phyloP scores from a whole-genome alignment of 2,329 filamentous ascomycete species.

The Metarhizium rileyi region DNA sequence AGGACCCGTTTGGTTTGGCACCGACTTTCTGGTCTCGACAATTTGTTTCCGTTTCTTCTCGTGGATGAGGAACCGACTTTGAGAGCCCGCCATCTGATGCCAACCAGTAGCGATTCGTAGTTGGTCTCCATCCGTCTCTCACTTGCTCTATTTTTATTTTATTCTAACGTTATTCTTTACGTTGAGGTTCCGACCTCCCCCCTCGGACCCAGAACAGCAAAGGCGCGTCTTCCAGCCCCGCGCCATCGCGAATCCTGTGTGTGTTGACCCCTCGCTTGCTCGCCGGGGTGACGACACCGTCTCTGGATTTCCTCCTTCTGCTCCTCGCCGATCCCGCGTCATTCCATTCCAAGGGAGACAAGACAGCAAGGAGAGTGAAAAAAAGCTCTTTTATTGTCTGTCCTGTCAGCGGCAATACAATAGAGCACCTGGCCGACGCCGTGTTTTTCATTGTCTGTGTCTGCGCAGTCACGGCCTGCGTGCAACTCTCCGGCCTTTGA shows the following conservation, averaged over 20 bases:
- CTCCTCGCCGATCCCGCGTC: slow-evolving; percentile 2
- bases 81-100: neutral
- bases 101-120: neutral
- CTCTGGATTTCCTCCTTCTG: neutral
- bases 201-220: neutral
- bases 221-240: slow-evolving; percentile 5
- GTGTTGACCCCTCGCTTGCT: slow-evolving; percentile 7
- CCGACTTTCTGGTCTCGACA: neutral
- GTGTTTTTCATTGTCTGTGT: neutral
- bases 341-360: slow-evolving; percentile 1
- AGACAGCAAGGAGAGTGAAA: slow-evolving; percentile 1
- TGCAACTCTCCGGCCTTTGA: neutral
- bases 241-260: slow-evolving; percentile 2
- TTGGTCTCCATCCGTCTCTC: neutral
- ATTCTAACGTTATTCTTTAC: neutral
- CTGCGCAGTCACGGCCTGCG: neutral
- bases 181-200: too few relatives aligned
- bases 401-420: neutral
- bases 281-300: slow-evolving; percentile 1
- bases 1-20: too few relatives aligned
- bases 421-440: neutral
- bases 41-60: neutral
- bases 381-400: neutral
- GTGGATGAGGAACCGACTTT: neutral
- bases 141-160: neutral